Evolutionary conservation across 2,329 filamentous ascomycete species (phyloP).

Genomic region (Grosmannia clavigera): DNA sequence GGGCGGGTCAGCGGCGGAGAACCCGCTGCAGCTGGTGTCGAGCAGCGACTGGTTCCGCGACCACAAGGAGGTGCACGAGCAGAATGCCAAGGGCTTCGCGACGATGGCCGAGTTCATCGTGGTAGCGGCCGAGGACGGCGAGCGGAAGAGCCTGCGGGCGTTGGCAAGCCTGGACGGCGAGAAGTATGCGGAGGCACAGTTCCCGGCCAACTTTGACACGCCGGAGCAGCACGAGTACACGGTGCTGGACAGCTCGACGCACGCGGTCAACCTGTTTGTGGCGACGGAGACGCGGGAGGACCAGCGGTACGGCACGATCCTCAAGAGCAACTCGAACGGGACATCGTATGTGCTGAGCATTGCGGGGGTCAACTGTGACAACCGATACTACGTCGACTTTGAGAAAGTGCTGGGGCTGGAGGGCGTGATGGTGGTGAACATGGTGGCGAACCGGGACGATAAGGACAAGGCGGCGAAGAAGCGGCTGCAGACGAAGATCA

Average conservation of each 20-base stretch:
- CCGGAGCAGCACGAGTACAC: slow-evolving; percentile 76
- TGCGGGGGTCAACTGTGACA: slow-evolving; percentile 68
- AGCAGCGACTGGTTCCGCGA: slow-evolving; percentile 68
- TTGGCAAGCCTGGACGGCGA: slow-evolving; percentile 77
- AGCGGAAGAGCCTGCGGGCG: slow-evolving; percentile 57
- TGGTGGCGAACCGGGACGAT: slow-evolving; percentile 54
- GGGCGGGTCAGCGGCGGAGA: slow-evolving; percentile 38
- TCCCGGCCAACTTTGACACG: slow-evolving; percentile 75
- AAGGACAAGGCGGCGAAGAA: slow-evolving; percentile 40
- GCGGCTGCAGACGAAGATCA: slow-evolving; percentile 80
- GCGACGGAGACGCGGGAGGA: slow-evolving; percentile 56
- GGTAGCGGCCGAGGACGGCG: slow-evolving; percentile 62
- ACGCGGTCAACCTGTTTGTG: slow-evolving; percentile 89
- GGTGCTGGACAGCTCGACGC: slow-evolving; percentile 85
- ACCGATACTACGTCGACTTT: slow-evolving; percentile 74
- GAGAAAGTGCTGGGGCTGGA: slow-evolving; percentile 91
- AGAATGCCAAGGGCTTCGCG: slow-evolving; percentile 72
- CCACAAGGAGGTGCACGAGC: slow-evolving; percentile 47
- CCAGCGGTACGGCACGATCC: slow-evolving; percentile 68
- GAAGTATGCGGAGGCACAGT: slow-evolving; percentile 70
- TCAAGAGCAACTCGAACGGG: slow-evolving; percentile 98
- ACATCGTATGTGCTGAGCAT: slow-evolving; percentile 87
- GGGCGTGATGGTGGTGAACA: slow-evolving; percentile 77
- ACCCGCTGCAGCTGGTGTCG: slow-evolving; percentile 57
- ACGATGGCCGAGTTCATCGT: slow-evolving; percentile 97